Evolutionary conservation across 768 basidiomycete species (phyloP), one percentile per base, ranked within the genome.

Genomic region (Suillus decipiens): DNA sequence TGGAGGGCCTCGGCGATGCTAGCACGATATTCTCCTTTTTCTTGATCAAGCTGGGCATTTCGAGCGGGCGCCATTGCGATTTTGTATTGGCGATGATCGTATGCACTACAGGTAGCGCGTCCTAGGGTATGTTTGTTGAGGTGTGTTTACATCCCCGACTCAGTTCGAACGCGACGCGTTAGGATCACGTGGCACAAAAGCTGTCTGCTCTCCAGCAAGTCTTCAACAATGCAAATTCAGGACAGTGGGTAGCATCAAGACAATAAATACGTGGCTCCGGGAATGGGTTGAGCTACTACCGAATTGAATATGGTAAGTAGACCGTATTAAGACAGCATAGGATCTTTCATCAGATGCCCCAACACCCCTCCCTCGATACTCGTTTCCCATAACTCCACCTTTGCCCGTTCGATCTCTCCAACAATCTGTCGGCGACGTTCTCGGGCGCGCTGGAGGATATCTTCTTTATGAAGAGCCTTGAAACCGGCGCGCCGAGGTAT

Each of bases 301-400:
- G 37, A 17, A 1, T 39, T 5, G 9, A 39, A 39, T 34, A 11
- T 53, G 33, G 28, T 41, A 56, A 19, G 56, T 31, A 41, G 19
- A 10, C 24, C 6, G 55, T 37, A 39, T 57, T 28, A 57, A 57
- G 39, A 41, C 28, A 57, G 39, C 15, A 17, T 31, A 19, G 56
- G 11, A 58, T 78, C 74, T 71, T 76, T 84, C 65, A 68, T 67
- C 50, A 88, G 70, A 65, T 85, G 80, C 42, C 79, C 71, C 63
- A 90, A 75, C 59, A 82, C 85, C n/a, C 86, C 88, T 68, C 86
- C 83, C 74, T 90, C 89, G 58, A 90, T 80, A 45, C 84, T 86
- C 58, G 82, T 81, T 75, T 90, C 89, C 91, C 91, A 92, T 62
- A 92, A 73, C 69, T 88, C 86, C 34, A 84, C 79, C 69, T 88